Evolutionary conservation across 2,329 filamentous ascomycete species (phyloP).

Genomic region (Alternaria ethzedia): DNA sequence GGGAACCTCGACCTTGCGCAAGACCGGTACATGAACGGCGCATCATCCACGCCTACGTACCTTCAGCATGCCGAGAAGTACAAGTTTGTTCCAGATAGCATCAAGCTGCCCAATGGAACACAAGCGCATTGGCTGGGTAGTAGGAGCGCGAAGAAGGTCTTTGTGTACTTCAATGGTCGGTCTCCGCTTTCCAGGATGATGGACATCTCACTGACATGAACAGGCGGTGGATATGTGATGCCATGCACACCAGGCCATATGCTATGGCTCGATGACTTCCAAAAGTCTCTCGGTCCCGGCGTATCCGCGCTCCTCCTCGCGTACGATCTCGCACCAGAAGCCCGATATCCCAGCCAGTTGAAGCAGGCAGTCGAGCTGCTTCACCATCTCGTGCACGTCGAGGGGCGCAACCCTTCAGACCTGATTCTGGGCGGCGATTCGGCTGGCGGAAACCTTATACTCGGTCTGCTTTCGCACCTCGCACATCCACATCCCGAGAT

Average conservation of each 20-base stretch:
- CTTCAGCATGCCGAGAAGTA: slow-evolving; percentile 43
- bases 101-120: slow-evolving; percentile 50
- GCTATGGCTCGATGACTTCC: slow-evolving; percentile 55
- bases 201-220: slow-evolving; percentile 4
- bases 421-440: slow-evolving; percentile 61
- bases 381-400: slow-evolving; percentile 50
- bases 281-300: slow-evolving; percentile 54
- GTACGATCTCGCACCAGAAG: slow-evolving; percentile 63
- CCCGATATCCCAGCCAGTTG: slow-evolving; percentile 57
- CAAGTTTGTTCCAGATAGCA: slow-evolving; percentile 47
- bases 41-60: slow-evolving; percentile 43
- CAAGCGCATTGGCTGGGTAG: slow-evolving; percentile 57
- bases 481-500: slow-evolving; percentile 64
- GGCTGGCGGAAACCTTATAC: slow-evolving; percentile 58
- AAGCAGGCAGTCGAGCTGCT: slow-evolving; percentile 55
- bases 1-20: slow-evolving; percentile 37
- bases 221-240: slow-evolving; percentile 64
- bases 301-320: slow-evolving; percentile 61
- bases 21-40: slow-evolving; percentile 42
- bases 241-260: slow-evolving; percentile 57
- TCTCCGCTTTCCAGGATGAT: not conserved
- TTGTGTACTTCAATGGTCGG: slow-evolving; percentile 57
- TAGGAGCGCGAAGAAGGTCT: slow-evolving; percentile 45
- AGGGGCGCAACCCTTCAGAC: slow-evolving; percentile 45
- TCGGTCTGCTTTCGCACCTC: slow-evolving; percentile 58